Percentiles rank a stretch among this genome's conserved stretches.
These are phyloP conservation scores for Solanum hybrid DNA, from an alignment of 305 asterid genomes.

Conservation along the genomic window DNA sequence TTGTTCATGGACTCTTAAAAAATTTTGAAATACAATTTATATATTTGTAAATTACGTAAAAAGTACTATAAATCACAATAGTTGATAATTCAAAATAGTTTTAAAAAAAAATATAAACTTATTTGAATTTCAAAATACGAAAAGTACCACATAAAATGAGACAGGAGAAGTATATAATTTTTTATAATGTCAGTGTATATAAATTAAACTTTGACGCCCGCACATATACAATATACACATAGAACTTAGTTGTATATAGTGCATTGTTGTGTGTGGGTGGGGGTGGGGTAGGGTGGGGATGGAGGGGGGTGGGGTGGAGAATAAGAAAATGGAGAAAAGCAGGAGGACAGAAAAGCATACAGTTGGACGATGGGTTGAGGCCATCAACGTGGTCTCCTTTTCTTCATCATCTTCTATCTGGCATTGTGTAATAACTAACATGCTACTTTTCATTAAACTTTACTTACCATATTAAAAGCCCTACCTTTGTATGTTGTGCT, in stretches of 20 bases:
- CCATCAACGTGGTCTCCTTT: constrained; percentile 42
- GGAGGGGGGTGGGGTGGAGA: not conserved
- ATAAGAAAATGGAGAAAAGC: constrained; percentile 30
- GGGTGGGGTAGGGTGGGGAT: not conserved
- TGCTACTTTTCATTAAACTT: not conserved
- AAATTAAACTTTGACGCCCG: not conserved
- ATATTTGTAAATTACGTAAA: too few relatives aligned
- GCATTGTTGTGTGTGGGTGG: not conserved
- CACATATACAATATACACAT: not conserved
- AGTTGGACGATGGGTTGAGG: constrained; percentile 50
- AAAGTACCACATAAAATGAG: not conserved
- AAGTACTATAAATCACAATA: not conserved
- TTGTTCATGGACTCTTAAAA: not conserved
- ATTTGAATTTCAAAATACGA: too few relatives aligned
- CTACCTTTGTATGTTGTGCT: not conserved
- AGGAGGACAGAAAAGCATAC: constrained; percentile 51
- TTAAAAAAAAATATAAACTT: too few relatives aligned
- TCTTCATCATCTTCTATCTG: constrained; percentile 29
- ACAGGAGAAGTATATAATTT: not conserved
- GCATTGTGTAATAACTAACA: constrained; percentile 1
- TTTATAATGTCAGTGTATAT: not conserved
- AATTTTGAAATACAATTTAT: not conserved
- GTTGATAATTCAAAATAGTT: too few relatives aligned
- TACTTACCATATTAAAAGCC: constrained; percentile 4
- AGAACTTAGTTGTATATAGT: not conserved